Conservation (phyloP, 257 asterid genomes). For the Solanum chilense region DNA sequence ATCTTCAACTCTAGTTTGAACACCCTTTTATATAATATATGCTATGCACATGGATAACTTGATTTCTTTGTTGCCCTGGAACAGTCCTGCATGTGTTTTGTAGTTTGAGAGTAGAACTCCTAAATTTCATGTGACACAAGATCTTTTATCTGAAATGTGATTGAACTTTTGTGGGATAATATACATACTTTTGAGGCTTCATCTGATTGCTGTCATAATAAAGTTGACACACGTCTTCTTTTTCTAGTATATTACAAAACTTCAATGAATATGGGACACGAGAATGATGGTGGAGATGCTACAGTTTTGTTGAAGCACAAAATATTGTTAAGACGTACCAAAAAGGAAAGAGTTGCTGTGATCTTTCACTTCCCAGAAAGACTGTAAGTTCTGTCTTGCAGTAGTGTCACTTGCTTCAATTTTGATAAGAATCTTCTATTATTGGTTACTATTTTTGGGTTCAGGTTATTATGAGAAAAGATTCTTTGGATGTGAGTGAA, state of each 20-base stretch:
- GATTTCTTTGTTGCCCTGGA: background rate
- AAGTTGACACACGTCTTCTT: background rate
- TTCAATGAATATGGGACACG: background rate
- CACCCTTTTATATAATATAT: background rate
- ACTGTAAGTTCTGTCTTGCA: constrained; percentile 35
- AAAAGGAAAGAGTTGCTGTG: constrained; percentile 91
- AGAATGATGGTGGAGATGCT: constrained; percentile 18
- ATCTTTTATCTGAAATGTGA: too few relatives aligned
- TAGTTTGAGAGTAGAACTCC: too few relatives aligned
- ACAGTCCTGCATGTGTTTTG: too few relatives aligned
- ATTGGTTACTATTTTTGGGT: background rate
- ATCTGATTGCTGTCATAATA: background rate
- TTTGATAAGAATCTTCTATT: background rate
- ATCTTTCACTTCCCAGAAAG: constrained; percentile 84
- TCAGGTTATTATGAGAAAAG: constrained; percentile 68
- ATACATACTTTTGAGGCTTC: background rate
- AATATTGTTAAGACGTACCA: constrained; percentile 71
- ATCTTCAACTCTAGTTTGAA: background rate
- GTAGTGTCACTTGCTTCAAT: background rate
- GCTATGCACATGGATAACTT: background rate
- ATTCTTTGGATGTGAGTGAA: constrained; percentile 56
- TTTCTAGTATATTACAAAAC: constrained; percentile 16
- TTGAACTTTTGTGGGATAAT: background rate
- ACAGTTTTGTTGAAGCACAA: constrained; percentile 70
- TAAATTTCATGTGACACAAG: too few relatives aligned